Base-by-base conservation (phyloP, 2,329 filamentous ascomycete species). In the Stagonosporopsis tanaceti region DNA sequence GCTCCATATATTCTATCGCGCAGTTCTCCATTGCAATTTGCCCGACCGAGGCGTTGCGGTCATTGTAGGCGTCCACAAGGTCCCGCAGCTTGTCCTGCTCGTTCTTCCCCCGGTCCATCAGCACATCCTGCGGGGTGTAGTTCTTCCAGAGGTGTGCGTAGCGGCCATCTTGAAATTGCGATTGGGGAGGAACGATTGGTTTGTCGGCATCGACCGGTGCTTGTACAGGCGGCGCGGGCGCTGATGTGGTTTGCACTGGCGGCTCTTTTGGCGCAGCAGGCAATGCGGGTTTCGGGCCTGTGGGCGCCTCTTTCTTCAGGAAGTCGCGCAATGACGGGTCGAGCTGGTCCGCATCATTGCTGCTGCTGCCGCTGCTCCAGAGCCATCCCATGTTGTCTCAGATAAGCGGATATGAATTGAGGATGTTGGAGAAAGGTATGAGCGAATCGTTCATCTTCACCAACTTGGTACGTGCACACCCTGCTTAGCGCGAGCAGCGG, bases 121-220 rank as follows among this genome's bases (percentile, higher is more conserved):
- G 79, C 54, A 90, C 82, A 34, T 81, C 74, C 50, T 91, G 87
- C 8, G 94, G 89, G 57, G 85, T 85, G 82, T 99, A 99, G 57
- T 86, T 92, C 78, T 93, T 94, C 95, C 95, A 99, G 30, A 99
- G 82, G 74, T 98, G 86, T 53, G 93, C 92, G 77, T 91, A 91
- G 58, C 89, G 85, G 61, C 88, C 88, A 73, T 91, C 89, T 70
- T 85, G 83, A 70, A 82, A 90, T 17, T 89, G 80, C 14, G 87
- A 89, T 65, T 87, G 81, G 35, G 74, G 64, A 0, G 81, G 81
- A 1, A 82, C 79, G 32, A 71, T 57, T 11, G 79, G 76, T 50
- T 70, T 60, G 50, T 59, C 50, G 57, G 59, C 27, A 52, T 61
- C 57, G 53, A 65, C 50, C 2, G 51, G 41, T 34, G 51, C 38